Base-by-base conservation (phyloP, 257 asterid species). In the Leonotis leonurus region DNA sequence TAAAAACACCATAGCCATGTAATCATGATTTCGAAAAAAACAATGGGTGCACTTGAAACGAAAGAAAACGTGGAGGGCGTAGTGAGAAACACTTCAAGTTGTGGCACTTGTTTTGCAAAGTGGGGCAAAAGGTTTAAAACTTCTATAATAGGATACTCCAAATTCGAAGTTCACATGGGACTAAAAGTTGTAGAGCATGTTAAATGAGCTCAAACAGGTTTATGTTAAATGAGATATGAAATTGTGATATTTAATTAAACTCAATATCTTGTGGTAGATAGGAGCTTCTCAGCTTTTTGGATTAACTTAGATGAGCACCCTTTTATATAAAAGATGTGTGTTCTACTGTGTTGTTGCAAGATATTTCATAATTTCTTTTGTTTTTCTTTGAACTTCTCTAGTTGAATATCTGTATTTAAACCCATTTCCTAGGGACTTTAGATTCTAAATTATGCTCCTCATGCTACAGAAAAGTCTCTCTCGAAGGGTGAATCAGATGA, bases 401-500 rank as follows among this genome's bases (percentile, higher is more conserved):
- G 41, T 48, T 54, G 45, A 41, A 30, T 43, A 27, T 59, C 32
- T 62, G 57, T 12, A 12, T 30, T 16, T 11, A 7, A 11, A 44
- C 3, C 37, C 54, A 18, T 30, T 41, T 44, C 20, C 43, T 14
- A 36, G 14, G 35, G 21, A 12, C 43, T 55, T 44, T 12, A 29
- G 40, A n/a, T 77, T 26, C 40, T 69, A 12, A 67, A 49, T 17
- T 33, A 17, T 62, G 33, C 62, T 51, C 62, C 32, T 56, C 20
- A 20, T 59, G 39, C 70, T 73, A 35, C 80, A 88, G 93, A 43
- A 16, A 43, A 43, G 5, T 3, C 11, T 43, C 49, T 43, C 49
- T 43, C 3, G 24, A 43, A 43, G 3, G 20, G 71, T 5, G 87
- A 85, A 61, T 11, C 79, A 4, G 85, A 75, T 21, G 81, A 70